Evolutionary conservation across 83 land plant genomes (phyloP), one percentile per base, ranked within the genome.

Genomic region (Diphasiastrum complanatum): DNA sequence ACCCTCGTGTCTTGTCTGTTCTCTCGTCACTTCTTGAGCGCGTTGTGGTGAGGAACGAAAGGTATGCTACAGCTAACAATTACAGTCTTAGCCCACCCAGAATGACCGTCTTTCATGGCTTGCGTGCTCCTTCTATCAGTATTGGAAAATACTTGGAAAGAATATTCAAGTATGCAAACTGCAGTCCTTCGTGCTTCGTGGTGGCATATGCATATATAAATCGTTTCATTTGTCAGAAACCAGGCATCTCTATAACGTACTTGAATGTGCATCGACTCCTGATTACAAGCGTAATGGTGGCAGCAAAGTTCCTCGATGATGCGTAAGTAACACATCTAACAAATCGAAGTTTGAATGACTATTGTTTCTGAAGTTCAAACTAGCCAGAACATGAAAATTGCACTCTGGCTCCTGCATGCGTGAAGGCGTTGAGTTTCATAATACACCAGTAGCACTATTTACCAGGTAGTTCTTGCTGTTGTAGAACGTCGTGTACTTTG

Each of bases 241-340:
- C 77, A 1, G 68, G 35, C 19, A 22, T 55, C n/a, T 41, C 29
- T 19, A 49, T 85, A 1, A 85, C 81, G 33, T 82, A 81, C 1
- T 71, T 77, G 31, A 85, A 80, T 55, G 73, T 80, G 20, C 91
- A 85, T 24, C 71, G 91, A n/a, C 77, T 85, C 38, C 60, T 85
- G 5, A 78, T 85, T 62, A 85, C 91, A 16, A 80, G 91, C 52
- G 71, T 85, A 18, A 77, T 83, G 77, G 52, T 83, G 3, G 91
- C 91, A 1, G 82, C 91, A 25, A 85, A 85, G 46, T 85, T 82
- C 53, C 70, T 82, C 19, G 86, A 85, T 72, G 86, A 82, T 61
- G 62, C 69, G 90, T 85, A 76, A 85, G 85, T 34, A 25, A 6
- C 29, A 4, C 52, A 49, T 12, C 20, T 5, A 11, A 10, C 5